These are phyloP conservation scores for Globisporangium yorkense DNA, from an alignment of 352 stramenopile species.

Conservation along the genomic window DNA sequence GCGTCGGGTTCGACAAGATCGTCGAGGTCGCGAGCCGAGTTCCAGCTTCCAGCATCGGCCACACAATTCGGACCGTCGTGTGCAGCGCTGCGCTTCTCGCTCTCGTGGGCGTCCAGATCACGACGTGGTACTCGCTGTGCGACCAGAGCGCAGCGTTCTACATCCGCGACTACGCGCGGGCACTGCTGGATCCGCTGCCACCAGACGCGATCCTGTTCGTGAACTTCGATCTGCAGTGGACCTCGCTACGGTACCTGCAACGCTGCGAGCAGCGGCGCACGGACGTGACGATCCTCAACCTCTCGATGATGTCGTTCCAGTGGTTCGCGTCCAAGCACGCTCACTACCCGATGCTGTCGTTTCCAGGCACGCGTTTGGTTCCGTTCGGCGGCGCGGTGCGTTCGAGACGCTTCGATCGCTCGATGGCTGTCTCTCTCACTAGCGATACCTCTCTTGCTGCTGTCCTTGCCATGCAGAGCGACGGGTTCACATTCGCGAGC, in stretches of 20 bases:
- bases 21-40: constrained; percentile 5
- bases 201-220: constrained; percentile 78
- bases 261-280: constrained; percentile 65
- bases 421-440: not conserved
- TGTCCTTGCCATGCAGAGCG: constrained; percentile 15
- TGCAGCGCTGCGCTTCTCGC: constrained; percentile 3
- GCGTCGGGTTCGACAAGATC: constrained; percentile 37
- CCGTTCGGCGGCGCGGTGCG: constrained; percentile 28
- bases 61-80: not conserved
- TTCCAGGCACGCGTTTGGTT: constrained; percentile 50
- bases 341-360: constrained; percentile 60
- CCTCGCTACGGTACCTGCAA: constrained; percentile 87
- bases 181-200: constrained; percentile 83
- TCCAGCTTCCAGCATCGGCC: not conserved
- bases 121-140: constrained; percentile 35
- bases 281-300: constrained; percentile 85
- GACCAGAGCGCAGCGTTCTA: constrained; percentile 52
- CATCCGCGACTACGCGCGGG: constrained; percentile 83
- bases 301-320: constrained; percentile 88
- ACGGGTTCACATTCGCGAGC: constrained; percentile 38
- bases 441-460: not conserved
- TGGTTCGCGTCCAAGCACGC: constrained; percentile 75
- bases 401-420: not conserved
- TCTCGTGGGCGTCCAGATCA: constrained; percentile 25
- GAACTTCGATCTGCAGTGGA: constrained; percentile 93